Base-by-base conservation (phyloP, 108 stramenopile species). In the Mediolabrus comicus region DNA sequence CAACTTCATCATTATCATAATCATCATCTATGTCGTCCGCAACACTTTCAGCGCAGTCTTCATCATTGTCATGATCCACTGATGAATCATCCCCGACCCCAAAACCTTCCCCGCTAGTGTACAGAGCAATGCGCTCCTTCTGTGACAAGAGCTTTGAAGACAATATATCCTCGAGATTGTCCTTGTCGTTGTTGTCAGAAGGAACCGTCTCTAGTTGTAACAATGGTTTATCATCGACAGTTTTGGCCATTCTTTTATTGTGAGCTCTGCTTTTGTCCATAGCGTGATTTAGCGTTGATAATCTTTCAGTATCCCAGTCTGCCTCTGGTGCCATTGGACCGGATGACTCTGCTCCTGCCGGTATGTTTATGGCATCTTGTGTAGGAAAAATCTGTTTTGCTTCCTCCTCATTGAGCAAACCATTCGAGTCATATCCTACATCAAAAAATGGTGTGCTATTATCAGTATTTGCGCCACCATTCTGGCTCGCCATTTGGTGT, bases 41-140 rank as follows among this genome's bases (percentile, higher is more conserved):
- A 19, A 41, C 26, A 26, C 35, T 33, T 46, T 31, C 29, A 31
- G 8, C 10, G 0, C 14, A 0, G 10, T 60, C 72, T 16, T 35
- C 58, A 10, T 65, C 57, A 36, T 27, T 36, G n/a, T 59, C 74
- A 66, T 28, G 17, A 1, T 59, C 74, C n/a, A 67, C 77, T 31
- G 77, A 78, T 4, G 77, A 78, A 65, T 78, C 70, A 2, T 78
- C 77, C 26, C 77, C 77, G 14, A 55, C 54, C 38, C 77, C 77
- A 60, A 71, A 78, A 10, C 69, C 65, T 7, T 38, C 27, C 35
- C 36, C 33, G 26, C 57, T 51, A 8, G 56, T 71, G 30, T 78
- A 78, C 49, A 78, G 62, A 16, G 29, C 38, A 29, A 78, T 56
- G 33, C 77, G 77, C 30, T 71, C 69, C 12, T 64, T 53, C 36